Evolutionary conservation across 768 basidiomycete genomes (phyloP).

Genomic region (Lactarius pseudohatsudake): DNA sequence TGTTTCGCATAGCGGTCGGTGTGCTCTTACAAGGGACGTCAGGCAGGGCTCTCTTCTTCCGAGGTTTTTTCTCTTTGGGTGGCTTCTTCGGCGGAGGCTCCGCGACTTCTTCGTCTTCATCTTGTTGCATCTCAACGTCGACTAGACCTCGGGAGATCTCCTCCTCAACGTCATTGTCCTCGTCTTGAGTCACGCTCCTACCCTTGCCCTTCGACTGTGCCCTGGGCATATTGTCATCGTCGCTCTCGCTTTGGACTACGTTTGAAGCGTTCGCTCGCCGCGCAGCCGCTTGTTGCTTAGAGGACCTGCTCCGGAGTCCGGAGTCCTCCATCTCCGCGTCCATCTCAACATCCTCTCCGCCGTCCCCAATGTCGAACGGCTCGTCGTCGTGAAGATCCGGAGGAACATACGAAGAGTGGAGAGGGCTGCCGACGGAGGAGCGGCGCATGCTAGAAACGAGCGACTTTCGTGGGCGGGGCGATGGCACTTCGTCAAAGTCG

Average conservation of each 20-base stretch:
- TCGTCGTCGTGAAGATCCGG: conserved; percentile 29
- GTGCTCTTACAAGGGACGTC: conserved; percentile 12
- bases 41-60: conserved; percentile 19
- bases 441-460: conserved; percentile 27
- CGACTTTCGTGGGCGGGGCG: conserved; percentile 34
- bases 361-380: conserved; percentile 28
- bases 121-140: conserved; percentile 32
- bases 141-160: conserved; percentile 42
- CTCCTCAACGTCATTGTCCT: conserved; percentile 40
- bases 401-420: conserved; percentile 23
- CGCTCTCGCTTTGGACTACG: conserved; percentile 5
- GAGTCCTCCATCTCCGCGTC: conserved; percentile 35
- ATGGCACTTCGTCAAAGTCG: conserved; percentile 40
- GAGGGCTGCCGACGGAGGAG: conserved; percentile 28
- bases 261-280: conserved; percentile 8
- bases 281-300: conserved; percentile 5
- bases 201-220: conserved; percentile 39
- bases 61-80: conserved; percentile 5
- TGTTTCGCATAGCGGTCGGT: neutral
- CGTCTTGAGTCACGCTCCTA: conserved; percentile 25
- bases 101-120: conserved; percentile 37
- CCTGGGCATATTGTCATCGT: neutral
- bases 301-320: neutral
- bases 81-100: conserved; percentile 27
- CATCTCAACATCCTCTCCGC: conserved; percentile 26